Evolutionary conservation across 1,284 basidiomycete genomes (phyloP).

Genomic region (Microbotryomycetes sp.): DNA sequence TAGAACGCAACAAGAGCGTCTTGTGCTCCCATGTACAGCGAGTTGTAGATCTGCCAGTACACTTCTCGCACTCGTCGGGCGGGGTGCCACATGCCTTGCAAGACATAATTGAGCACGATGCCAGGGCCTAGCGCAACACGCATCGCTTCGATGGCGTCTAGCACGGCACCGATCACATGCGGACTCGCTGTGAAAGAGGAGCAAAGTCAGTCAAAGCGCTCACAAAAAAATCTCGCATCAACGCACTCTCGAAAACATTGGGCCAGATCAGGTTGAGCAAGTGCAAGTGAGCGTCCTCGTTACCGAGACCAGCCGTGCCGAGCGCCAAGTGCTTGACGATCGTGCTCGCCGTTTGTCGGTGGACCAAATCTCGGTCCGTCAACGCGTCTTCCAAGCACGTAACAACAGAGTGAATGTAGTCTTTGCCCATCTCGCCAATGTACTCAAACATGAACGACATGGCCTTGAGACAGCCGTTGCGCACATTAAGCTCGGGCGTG

Average conservation of each 20-base stretch:
- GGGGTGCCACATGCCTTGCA: slow-evolving; percentile 78
- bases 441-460: slow-evolving; percentile 99
- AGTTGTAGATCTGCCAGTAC: slow-evolving; percentile 29
- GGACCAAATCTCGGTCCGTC: slow-evolving; percentile 95
- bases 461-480: slow-evolving; percentile 98
- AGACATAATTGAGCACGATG: slow-evolving; percentile 70
- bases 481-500: slow-evolving; percentile 89
- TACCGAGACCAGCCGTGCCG: slow-evolving; percentile 92
- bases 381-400: slow-evolving; percentile 97
- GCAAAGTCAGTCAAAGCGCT: slow-evolving; percentile 2
- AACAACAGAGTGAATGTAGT: slow-evolving; percentile 94
- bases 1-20: slow-evolving; percentile 33
- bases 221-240: background rate
- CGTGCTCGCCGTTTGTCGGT: slow-evolving; percentile 96
- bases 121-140: slow-evolving; percentile 91
- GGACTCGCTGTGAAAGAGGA: slow-evolving; percentile 54
- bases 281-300: slow-evolving; percentile 95
- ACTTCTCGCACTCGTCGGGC: slow-evolving; percentile 91
- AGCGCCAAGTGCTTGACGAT: slow-evolving; percentile 98
- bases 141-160: slow-evolving; percentile 82
- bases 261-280: slow-evolving; percentile 99
- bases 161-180: slow-evolving; percentile 73
- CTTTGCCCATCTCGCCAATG: slow-evolving; percentile 98
- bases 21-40: slow-evolving; percentile 35
- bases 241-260: slow-evolving; percentile 82